Conservation (phyloP, 2,329 filamentous ascomycete genomes). For the Diplodia seriata region DNA sequence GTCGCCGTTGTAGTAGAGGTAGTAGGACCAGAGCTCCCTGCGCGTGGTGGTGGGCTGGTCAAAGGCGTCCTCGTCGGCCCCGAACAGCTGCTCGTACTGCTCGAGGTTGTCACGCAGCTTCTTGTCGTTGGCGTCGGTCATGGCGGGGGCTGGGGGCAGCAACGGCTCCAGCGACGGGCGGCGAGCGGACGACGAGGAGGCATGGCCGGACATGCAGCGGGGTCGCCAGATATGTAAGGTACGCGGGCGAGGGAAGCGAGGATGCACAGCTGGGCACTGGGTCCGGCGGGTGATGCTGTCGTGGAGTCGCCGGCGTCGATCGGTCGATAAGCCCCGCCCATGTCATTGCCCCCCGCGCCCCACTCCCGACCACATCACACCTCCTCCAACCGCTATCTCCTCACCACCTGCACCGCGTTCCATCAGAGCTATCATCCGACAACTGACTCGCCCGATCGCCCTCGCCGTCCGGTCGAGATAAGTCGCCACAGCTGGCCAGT, state of each 20-base stretch:
- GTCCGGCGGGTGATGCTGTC: background rate
- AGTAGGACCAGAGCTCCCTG: constrained; percentile 65
- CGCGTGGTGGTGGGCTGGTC: constrained; percentile 59
- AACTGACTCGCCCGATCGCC: background rate
- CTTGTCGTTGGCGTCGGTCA: constrained; percentile 1
- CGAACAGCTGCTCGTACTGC: constrained; percentile 30
- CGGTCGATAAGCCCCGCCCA: background rate
- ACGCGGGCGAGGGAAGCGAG: background rate
- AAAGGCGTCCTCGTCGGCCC: constrained; percentile 50
- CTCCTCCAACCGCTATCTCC: background rate
- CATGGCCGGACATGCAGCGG: constrained; percentile 21
- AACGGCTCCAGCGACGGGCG: constrained; percentile 29
- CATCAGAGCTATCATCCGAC: background rate
- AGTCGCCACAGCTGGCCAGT: background rate
- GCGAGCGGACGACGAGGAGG: background rate
- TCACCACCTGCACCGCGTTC: background rate
- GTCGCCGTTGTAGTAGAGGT: constrained; percentile 70
- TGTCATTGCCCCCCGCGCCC: background rate
- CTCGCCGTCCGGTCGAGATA: background rate
- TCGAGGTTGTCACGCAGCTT: constrained; percentile 26
- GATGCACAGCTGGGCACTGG: too few species aligned
- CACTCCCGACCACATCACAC: background rate
- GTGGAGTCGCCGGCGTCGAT: background rate
- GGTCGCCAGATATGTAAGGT: background rate
- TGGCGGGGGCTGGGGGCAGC: constrained; percentile 9